Base-by-base conservation (phyloP, 1,284 basidiomycete species). In the Dichomitus squalens region DNA sequence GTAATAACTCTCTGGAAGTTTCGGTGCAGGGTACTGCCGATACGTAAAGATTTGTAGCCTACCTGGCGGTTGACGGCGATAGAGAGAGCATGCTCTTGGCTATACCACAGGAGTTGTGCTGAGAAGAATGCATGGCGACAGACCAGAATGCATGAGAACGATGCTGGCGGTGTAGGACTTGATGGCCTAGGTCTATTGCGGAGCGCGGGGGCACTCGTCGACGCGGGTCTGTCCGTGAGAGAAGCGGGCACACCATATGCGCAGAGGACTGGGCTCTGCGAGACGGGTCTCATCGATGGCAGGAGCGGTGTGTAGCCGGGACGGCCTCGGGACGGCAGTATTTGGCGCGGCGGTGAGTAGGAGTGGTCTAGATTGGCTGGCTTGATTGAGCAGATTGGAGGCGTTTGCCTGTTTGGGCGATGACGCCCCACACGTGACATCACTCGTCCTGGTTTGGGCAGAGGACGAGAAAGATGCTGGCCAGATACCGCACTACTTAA, bases 381-480 rank as follows among this genome's bases (percentile, higher is more conserved):
- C 40, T 25, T 38, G 47, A 55, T 58, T 44, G 55, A 40, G 31
- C 16, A 33, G 52, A 59, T 59, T 43, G 53, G 58, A 49, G 49
- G 59, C 18, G 11, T 25, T 48, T 63, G 8, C 51, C 53, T 39
- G 21, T 46, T 9, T 39, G 49, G 56, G 18, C 23, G 18, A 46
- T 63, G 58, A 56, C 58, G 58, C 61, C 21, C 25, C 21, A 49
- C 61, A 63, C 58, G 58, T 59, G 61, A 63, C 55, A 51, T 57
- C 41, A 57, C 49, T 14, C 16, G 21, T 47, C 23, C 61, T 54
- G 48, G 49, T 56, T 63, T 63, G 56, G 61, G 58, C 58, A 54
- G 61, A 63, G 43, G 3, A 48, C 38, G 54, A 25, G 8, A 54
- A 57, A 60, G 61, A 63, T 63, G 52, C 55, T 48, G 48, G 5